These are phyloP conservation scores for Forsythia viridissima DNA, from an alignment of 257 asterid genomes.

Conservation along the genomic window DNA sequence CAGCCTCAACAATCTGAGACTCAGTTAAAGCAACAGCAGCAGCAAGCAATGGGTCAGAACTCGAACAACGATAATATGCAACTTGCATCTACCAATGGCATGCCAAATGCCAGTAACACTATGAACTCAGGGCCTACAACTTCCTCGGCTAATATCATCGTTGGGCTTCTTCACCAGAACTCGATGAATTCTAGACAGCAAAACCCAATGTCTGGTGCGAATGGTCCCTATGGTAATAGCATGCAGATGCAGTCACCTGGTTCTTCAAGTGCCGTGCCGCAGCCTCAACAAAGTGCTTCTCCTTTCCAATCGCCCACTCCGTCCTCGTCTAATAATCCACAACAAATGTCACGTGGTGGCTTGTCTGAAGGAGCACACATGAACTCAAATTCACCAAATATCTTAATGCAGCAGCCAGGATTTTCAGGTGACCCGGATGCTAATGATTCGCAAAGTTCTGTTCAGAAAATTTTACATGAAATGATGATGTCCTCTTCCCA, in stretches of 20 bases:
- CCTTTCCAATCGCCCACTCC: slow-evolving; percentile 69
- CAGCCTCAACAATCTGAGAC: slow-evolving; percentile 63
- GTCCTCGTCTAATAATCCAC: slow-evolving; percentile 64
- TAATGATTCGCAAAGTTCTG: slow-evolving; percentile 84
- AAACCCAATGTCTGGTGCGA: slow-evolving; percentile 43
- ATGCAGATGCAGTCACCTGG: slow-evolving; percentile 75
- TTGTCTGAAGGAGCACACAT: slow-evolving; percentile 43
- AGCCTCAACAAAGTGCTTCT: slow-evolving; percentile 42
- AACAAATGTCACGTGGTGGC: slow-evolving; percentile 47
- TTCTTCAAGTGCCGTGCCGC: slow-evolving; percentile 55
- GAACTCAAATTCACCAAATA: slow-evolving; percentile 58
- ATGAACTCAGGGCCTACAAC: slow-evolving; percentile 48
- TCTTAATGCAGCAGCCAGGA: slow-evolving; percentile 64
- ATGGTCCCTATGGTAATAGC: slow-evolving; percentile 47
- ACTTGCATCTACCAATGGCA: slow-evolving; percentile 52
- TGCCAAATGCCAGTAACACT: slow-evolving; percentile 45
- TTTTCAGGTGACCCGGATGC: slow-evolving; percentile 54
- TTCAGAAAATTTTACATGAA: slow-evolving; percentile 79
- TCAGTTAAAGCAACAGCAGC: slow-evolving; percentile 58
- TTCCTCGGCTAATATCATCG: slow-evolving; percentile 48
- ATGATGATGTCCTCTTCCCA: slow-evolving; percentile 79
- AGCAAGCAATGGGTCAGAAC: slow-evolving; percentile 55
- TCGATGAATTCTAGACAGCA: slow-evolving; percentile 75
- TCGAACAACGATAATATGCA: slow-evolving; percentile 59
- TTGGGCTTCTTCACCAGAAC: slow-evolving; percentile 72